Conservation (phyloP, 495 filamentous ascomycete genomes). For the Podospora conica region DNA sequence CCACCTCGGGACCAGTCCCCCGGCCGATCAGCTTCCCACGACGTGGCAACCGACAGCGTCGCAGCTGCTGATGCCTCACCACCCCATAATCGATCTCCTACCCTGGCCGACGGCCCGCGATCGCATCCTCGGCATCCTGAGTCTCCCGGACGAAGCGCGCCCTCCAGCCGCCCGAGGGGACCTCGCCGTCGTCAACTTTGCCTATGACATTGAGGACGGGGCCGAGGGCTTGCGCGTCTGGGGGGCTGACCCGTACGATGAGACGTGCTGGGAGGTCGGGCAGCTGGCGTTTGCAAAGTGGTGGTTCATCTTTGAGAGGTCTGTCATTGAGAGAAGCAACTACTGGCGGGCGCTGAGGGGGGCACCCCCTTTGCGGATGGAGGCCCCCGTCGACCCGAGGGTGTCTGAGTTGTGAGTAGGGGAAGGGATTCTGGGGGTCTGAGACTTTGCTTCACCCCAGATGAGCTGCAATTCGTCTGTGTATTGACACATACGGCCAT, state of each 20-base stretch:
- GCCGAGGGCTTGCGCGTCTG: constrained; percentile 39
- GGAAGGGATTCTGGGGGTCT: not conserved
- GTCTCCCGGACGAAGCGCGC: constrained; percentile 24
- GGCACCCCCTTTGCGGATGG: constrained; percentile 8
- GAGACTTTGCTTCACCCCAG: too few species aligned
- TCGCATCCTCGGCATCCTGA: constrained; percentile 39
- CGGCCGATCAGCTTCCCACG: constrained; percentile 15
- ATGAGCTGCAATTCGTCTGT: not conserved
- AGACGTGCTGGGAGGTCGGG: constrained; percentile 41
- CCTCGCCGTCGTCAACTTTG: constrained; percentile 33
- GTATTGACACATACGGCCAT: constrained; percentile 12
- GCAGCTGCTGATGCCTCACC: constrained; percentile 36
- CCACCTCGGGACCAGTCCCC: constrained; percentile 10
- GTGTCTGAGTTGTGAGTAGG: not conserved
- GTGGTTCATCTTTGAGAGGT: constrained; percentile 48
- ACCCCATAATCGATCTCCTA: constrained; percentile 44
- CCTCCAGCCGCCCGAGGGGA: constrained; percentile 27
- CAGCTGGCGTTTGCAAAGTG: constrained; percentile 43
- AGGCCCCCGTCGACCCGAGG: not conserved
- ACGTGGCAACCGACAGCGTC: constrained; percentile 25
- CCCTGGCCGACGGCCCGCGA: constrained; percentile 45
- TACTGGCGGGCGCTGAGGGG: constrained; percentile 26
- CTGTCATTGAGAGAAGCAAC: constrained; percentile 39
- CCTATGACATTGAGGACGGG: constrained; percentile 45
- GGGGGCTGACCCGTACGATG: constrained; percentile 31